Evolutionary conservation across 495 filamentous ascomycete genomes (phyloP).

Genomic region (Penicillium mononematosum): DNA sequence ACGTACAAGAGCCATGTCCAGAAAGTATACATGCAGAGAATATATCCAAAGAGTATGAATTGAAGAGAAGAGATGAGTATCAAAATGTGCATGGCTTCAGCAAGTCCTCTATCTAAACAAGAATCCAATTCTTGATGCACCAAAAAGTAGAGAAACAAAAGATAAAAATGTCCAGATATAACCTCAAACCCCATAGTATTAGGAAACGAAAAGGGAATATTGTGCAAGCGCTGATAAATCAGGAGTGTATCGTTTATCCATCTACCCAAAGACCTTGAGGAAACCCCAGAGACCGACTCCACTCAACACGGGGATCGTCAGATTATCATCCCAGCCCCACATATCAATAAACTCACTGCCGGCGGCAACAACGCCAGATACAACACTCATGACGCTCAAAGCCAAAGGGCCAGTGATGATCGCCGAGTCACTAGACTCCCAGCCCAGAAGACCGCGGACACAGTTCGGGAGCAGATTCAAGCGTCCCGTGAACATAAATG

Average conservation of each 20-base stretch:
- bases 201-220: slow-evolving; percentile 9
- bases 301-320: slow-evolving; percentile 91
- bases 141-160: slow-evolving; percentile 1
- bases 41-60: background rate
- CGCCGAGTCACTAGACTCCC: slow-evolving; percentile 40
- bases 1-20: background rate
- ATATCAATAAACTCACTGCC: slow-evolving; percentile 88
- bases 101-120: slow-evolving; percentile 15
- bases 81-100: background rate
- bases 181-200: slow-evolving; percentile 14
- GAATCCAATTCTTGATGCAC: slow-evolving; percentile 21
- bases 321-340: slow-evolving; percentile 93
- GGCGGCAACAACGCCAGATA: slow-evolving; percentile 82
- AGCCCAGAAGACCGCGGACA: slow-evolving; percentile 47
- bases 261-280: slow-evolving; percentile 78
- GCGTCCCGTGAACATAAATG: slow-evolving; percentile 79
- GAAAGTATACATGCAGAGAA: background rate
- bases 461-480: slow-evolving; percentile 61
- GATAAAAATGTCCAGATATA: slow-evolving; percentile 5
- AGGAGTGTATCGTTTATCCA: background rate
- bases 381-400: slow-evolving; percentile 79
- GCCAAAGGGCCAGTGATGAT: slow-evolving; percentile 65
- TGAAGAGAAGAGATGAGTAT: slow-evolving; percentile 5
- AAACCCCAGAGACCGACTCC: slow-evolving; percentile 91
- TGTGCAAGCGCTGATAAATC: slow-evolving; percentile 5